Base-by-base conservation (phyloP, 2,329 filamentous ascomycete genomes). In the Alternaria burnsii region DNA sequence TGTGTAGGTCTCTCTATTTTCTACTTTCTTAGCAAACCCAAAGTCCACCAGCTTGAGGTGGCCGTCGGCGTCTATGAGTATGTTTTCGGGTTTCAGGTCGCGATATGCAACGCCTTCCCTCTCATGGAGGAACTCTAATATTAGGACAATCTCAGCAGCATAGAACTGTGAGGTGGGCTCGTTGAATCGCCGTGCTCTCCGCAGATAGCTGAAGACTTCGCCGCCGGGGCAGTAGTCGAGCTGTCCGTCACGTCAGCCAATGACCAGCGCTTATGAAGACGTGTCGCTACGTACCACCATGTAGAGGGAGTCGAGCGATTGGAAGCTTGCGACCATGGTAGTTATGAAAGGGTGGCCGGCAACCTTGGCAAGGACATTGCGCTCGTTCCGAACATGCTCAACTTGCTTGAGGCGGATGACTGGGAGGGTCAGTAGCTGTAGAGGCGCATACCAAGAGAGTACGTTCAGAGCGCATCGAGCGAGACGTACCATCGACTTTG, bases 11-110 rank as follows among this genome's bases (percentile, higher is more conserved):
- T 94, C 91, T 72, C 83, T 80, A 63, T 84, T 83, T 34, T 91
- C 89, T 24, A 94, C 84, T 64, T 90, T 87, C 83, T 94, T 94
- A 44, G 91, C 91, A 74, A 94, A 94, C 11, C 91, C 91, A 81
- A 94, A 94, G 78, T 94, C 91, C 5, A 94, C 91, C 50, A 94
- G 83, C 78, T 92, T 93, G 70, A 94, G 88, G 78, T 94, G 91
- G 3, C 91, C 91, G 32, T 92, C 86, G 47, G 85, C 87, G 74
- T 94, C 91, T 26, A 94, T 85, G 53, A 94, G 82, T 38, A 94
- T 86, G 76, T 95, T 94, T 79, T 94, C 91, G 1, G 91, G 91
- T 78, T 94, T 94, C 68, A 94, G 80, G 71, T 94, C 91, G 52
- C 91, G 87, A 76, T 94, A 94, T 47, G 92, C 92, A 32, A 95